Conservation (phyloP, 2,329 filamentous ascomycete genomes). For the Bipolaris bicolor region DNA sequence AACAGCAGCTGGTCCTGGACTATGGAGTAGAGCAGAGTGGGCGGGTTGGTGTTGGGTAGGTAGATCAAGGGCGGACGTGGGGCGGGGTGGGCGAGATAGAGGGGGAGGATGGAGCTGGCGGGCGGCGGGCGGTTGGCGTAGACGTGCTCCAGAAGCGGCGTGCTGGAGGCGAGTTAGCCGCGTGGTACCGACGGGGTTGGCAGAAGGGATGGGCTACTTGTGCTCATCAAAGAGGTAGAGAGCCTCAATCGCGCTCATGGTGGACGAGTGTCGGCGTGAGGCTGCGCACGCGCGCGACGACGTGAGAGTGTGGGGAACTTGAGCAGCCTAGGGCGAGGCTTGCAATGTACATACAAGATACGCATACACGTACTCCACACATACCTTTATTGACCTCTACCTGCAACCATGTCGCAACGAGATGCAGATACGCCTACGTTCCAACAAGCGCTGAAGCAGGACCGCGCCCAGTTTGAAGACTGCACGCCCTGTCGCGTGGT, state of each 20-base stretch:
- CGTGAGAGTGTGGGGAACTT: slow-evolving; percentile 24
- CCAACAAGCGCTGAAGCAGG: slow-evolving; percentile 39
- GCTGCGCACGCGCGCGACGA: slow-evolving; percentile 24
- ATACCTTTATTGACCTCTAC: too few relatives aligned
- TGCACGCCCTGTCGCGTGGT: slow-evolving; percentile 74
- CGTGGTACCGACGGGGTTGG: background rate
- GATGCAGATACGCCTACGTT: slow-evolving; percentile 28
- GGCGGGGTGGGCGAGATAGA: slow-evolving; percentile 81
- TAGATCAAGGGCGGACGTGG: slow-evolving; percentile 89
- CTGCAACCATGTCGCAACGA: slow-evolving; percentile 1
- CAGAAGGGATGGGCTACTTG: slow-evolving; percentile 67
- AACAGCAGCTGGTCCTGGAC: slow-evolving; percentile 87
- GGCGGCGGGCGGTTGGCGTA: slow-evolving; percentile 84
- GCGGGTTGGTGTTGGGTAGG: slow-evolving; percentile 78
- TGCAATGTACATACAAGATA: too few relatives aligned
- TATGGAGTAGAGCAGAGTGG: slow-evolving; percentile 87
- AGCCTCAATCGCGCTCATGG: slow-evolving; percentile 81
- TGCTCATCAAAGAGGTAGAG: slow-evolving; percentile 97
- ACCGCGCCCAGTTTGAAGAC: slow-evolving; percentile 58
- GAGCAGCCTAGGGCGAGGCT: background rate
- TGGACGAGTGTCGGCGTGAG: slow-evolving; percentile 14
- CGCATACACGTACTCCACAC: too few relatives aligned
- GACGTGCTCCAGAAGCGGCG: slow-evolving; percentile 83
- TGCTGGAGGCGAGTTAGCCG: slow-evolving; percentile 59
- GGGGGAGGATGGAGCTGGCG: slow-evolving; percentile 76